Conservation (phyloP, 345 rosid species). For the Citrus hindsii region DNA sequence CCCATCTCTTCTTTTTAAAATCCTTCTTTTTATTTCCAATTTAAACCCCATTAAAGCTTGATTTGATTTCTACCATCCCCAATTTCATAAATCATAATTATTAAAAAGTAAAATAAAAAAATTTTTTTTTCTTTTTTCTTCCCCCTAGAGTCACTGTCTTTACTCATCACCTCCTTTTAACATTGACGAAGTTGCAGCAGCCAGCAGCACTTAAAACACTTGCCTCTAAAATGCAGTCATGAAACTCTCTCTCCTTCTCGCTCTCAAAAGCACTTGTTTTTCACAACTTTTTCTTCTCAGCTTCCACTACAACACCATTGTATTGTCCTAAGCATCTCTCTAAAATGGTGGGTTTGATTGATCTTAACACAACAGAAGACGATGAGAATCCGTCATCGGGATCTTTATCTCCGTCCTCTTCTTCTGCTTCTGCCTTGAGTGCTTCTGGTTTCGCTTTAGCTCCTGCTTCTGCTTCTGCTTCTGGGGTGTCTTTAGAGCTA, state of each 20-base stretch:
- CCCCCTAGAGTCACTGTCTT: background rate
- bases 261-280: background rate
- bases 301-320: background rate
- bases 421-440: conserved; percentile 51
- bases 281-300: background rate
- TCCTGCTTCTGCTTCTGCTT: conserved; percentile 36
- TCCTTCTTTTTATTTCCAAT: background rate
- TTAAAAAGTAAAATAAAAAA: background rate
- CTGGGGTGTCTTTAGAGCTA: conserved; percentile 81
- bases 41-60: conserved; percentile 20
- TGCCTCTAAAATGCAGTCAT: conserved; percentile 34
- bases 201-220: background rate
- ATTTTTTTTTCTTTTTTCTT: no score
- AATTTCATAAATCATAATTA: background rate
- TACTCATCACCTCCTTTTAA: conserved; percentile 21
- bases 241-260: conserved; percentile 18
- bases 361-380: conserved; percentile 90
- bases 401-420: conserved; percentile 52
- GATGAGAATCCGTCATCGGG: conserved; percentile 74
- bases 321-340: background rate
- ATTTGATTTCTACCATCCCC: conserved; percentile 31
- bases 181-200: conserved; percentile 28
- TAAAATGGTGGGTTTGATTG: conserved; percentile 82
- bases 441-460: conserved; percentile 24
- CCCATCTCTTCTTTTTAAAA: background rate